These are phyloP conservation scores for Microdochium paspali DNA, from an alignment of 2,329 filamentous ascomycete species.

Conservation along the genomic window DNA sequence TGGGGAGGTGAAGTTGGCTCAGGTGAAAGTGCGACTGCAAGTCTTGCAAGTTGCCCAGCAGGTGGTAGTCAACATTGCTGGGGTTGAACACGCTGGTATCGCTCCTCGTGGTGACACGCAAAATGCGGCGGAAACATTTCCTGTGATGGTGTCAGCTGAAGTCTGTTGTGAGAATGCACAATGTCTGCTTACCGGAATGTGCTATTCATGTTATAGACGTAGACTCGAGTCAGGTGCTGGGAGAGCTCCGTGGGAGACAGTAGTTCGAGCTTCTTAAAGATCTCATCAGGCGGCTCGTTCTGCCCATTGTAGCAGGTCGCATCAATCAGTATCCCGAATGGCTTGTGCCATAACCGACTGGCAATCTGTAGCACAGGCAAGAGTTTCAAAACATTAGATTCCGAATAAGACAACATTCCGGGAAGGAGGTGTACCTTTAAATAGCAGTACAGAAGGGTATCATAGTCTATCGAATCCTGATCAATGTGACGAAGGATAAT, in stretches of 20 bases:
- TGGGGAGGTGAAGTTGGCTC: slow-evolving; percentile 56
- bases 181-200: slow-evolving; percentile 42
- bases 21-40: slow-evolving; percentile 58
- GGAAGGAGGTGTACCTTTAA: slow-evolving; percentile 39
- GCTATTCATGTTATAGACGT: slow-evolving; percentile 68
- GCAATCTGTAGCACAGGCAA: slow-evolving; percentile 46
- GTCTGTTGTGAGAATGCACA: neutral
- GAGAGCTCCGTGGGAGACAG: slow-evolving; percentile 54
- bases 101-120: slow-evolving; percentile 52
- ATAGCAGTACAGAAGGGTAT: slow-evolving; percentile 58
- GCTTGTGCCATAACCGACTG: slow-evolving; percentile 60
- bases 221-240: slow-evolving; percentile 49
- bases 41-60: slow-evolving; percentile 57
- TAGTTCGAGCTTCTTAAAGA: slow-evolving; percentile 54
- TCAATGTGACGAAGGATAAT: slow-evolving; percentile 61
- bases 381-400: slow-evolving; percentile 8
- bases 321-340: slow-evolving; percentile 59
- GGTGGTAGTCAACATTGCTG: slow-evolving; percentile 54
- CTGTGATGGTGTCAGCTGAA: slow-evolving; percentile 16
- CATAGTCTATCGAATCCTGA: slow-evolving; percentile 53
- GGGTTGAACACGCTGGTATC: slow-evolving; percentile 53
- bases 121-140: slow-evolving; percentile 55
- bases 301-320: slow-evolving; percentile 63
- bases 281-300: slow-evolving; percentile 54
- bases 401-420: slow-evolving; percentile 1